Base-by-base conservation (phyloP, 2,329 filamentous ascomycete species). In the Albifimbria verrucaria region DNA sequence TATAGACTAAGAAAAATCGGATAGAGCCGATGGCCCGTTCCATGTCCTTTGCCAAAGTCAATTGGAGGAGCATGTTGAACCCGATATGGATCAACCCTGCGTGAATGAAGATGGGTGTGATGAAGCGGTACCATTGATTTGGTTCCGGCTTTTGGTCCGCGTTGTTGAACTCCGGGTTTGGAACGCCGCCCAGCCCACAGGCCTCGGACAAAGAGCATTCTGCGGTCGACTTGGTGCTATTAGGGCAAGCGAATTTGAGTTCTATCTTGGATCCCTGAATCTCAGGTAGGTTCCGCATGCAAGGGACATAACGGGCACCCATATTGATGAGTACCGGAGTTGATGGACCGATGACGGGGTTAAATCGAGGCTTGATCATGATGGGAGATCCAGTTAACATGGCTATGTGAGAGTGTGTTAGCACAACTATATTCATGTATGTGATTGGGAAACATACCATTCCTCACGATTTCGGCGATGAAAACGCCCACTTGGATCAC, bases 121-220 rank as follows among this genome's bases (percentile, higher is more conserved):
- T 97, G 75, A 99, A 97, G 55, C 94, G 89, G 73, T 83, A 99
- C 94, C 94, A 99, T 70, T 99, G 94, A 67, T 97, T 86, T 1
- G 94, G 94, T 55, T 83, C 79, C 2, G 87, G 79, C 10, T 57
- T 73, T 62, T 81, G 76, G 51, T 75, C 60, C 24, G 69, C 65
- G 52, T 78, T 67, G 51, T 86, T 78, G 61, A 84, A 79, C 2
- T 76, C 65, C 9, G 89, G 88, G 58, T 92, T 82, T 1, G 85
- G 86, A 6, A 92, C 55, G 55, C 88, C 88, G 53, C 79, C 79
- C 64, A 97, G 94, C 24, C 92, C 92, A 69, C 94, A 99, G 17
- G 96, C 80, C 17, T 93, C 76, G 10, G 85, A 87, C 10, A 99
- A 81, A 1, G 84, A 79, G 72, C 94, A 99, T 73, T 71, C 12